phyloP scores from a whole-genome alignment of 1,284 basidiomycete genomes.

The Schizophyllum commune region DNA sequence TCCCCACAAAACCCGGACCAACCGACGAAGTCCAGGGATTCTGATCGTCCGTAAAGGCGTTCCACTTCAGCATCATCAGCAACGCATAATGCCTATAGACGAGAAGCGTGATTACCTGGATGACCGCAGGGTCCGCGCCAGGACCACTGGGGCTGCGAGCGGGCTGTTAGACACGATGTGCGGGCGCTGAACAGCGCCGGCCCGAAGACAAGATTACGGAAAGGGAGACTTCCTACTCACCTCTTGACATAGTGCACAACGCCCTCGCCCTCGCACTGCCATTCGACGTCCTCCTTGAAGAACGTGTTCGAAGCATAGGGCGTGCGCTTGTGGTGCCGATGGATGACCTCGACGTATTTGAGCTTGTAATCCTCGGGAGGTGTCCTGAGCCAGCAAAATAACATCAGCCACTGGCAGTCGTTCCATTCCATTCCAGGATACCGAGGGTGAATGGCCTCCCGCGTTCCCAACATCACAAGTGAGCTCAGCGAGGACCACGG shows the following conservation, averaged over 20 bases:
- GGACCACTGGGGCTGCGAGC: conserved; percentile 14
- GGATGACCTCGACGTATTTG: conserved; percentile 39
- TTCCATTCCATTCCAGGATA: conserved; percentile 2
- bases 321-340: conserved; percentile 41
- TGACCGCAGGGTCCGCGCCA: conserved; percentile 21
- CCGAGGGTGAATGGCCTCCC: too few species aligned
- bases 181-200: too few species aligned
- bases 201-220: too few species aligned
- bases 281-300: conserved; percentile 34
- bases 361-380: conserved; percentile 26
- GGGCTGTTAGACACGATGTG: too few species aligned
- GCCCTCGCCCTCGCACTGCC: conserved; percentile 32
- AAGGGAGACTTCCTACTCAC: too few species aligned
- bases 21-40: conserved; percentile 34
- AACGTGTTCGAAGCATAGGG: conserved; percentile 40
- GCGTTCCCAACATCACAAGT: too few species aligned
- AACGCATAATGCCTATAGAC: too few species aligned
- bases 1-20: conserved; percentile 33
- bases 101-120: too few species aligned
- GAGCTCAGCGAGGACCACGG: too few species aligned
- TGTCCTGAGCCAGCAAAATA: too few species aligned
- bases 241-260: conserved; percentile 28
- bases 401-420: background rate
- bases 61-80: conserved; percentile 24
- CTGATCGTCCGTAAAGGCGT: conserved; percentile 23